phyloP scores from a whole-genome alignment of 2,329 filamentous ascomycete species.

The Microdochium trichocladiopsis region DNA sequence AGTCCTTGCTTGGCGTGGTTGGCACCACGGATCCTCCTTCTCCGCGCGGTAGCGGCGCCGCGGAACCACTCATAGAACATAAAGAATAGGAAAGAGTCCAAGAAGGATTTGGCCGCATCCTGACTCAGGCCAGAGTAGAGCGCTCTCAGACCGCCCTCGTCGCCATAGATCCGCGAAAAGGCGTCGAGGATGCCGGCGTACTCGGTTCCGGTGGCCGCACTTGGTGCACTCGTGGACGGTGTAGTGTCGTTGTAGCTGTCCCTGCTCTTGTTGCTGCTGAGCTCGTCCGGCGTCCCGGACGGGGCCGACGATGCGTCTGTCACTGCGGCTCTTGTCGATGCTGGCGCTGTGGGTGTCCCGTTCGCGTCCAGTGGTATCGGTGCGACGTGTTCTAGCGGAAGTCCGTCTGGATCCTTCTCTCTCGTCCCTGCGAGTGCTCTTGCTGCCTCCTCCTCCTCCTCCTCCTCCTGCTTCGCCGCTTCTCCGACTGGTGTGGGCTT shows the following conservation, averaged over 20 bases:
- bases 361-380: not conserved
- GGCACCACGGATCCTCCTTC: not conserved
- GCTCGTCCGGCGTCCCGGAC: not conserved
- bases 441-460: not conserved
- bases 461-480: not conserved
- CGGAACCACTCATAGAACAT: conserved; percentile 61
- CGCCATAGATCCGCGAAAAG: conserved; percentile 59
- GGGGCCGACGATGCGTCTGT: not conserved
- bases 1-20: conserved; percentile 26
- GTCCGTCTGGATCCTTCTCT: not conserved
- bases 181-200: conserved; percentile 65
- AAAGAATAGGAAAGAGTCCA: conserved; percentile 82
- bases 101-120: conserved; percentile 60
- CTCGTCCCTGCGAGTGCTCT: too few species aligned
- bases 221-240: conserved; percentile 6
- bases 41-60: conserved; percentile 17
- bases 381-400: not conserved
- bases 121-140: conserved; percentile 62
- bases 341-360: not conserved
- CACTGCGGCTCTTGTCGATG: not conserved
- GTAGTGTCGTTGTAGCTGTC: not conserved
- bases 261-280: not conserved
- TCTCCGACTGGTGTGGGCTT: not conserved
- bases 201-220: conserved; percentile 23
- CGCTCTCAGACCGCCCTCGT: conserved; percentile 62